These are phyloP conservation scores for Pythium volutum DNA, from an alignment of 352 stramenopile species.

Conservation along the genomic window DNA sequence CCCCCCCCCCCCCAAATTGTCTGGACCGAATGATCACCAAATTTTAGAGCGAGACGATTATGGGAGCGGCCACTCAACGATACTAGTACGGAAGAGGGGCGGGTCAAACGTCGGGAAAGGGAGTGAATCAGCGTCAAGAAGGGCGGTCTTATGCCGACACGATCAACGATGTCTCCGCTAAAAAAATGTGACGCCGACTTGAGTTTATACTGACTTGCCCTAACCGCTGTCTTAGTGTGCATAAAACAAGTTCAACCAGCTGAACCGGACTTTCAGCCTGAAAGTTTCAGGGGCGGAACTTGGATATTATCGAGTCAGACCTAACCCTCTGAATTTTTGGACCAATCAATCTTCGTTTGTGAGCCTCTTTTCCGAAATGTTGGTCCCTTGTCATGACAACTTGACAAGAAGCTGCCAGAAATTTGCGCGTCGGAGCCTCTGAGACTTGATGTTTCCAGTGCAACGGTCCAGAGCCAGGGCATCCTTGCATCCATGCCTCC, in stretches of 20 bases:
- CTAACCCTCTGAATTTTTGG: background rate
- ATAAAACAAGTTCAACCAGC: constrained; percentile 14
- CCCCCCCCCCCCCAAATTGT: background rate
- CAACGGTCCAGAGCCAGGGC: background rate
- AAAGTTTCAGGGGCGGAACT: background rate
- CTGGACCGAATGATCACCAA: background rate
- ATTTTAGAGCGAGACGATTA: background rate
- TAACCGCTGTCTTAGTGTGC: constrained; percentile 4
- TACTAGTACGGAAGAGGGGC: too few species aligned
- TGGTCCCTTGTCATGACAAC: background rate
- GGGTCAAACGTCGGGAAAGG: too few species aligned
- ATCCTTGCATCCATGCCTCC: background rate
- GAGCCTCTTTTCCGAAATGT: background rate
- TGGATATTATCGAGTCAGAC: background rate
- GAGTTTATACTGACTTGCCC: constrained; percentile 15
- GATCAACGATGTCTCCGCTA: too few species aligned
- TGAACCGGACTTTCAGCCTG: background rate
- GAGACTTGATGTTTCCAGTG: constrained; percentile 17
- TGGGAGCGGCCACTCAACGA: background rate
- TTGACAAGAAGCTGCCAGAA: constrained; percentile 9
- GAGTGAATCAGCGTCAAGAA: too few species aligned
- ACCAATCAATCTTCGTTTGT: background rate
- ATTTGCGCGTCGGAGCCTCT: background rate
- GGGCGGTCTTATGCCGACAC: too few species aligned
- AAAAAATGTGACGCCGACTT: too few species aligned